Base-by-base conservation (phyloP, 495 filamentous ascomycete species). In the Sphaerosporella brunnea region DNA sequence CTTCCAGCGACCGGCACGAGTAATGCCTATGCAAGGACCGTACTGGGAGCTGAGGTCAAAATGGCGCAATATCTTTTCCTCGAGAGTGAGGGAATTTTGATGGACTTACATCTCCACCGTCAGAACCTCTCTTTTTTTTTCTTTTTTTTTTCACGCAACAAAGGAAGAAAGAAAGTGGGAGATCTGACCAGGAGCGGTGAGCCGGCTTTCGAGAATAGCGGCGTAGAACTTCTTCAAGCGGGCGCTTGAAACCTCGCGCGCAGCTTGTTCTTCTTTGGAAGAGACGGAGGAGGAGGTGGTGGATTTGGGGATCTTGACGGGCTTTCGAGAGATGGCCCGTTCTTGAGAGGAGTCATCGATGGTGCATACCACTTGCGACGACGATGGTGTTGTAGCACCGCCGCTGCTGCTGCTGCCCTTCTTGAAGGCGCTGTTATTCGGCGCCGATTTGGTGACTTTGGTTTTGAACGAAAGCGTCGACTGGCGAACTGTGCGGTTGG, bases 31-130 rank as follows among this genome's bases (percentile, higher is more conserved):
- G 58, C 82, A 92, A 0, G 90, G 92, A 49, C 90, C 90, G 64
- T 82, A 97, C 62, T 93, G 82, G 51, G 68, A 77, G 42, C 75
- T 83, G 34, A 92, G 74, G 61, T 97, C 90, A 64, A 84, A 97
- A 56, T 92, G 79, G 52, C 88, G 66, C 52, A 88, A 67, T 37
- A 93, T 77, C 68, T 84, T 87, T 70, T 95, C 90, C 35, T 80
- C 69, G 8, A 82, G 53, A 3, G 68, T 67, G 43, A 97, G 59
- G 2, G 66, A 79, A 51, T 74, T 59, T 64, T 86, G 81, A 60
- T 96, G 90, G 36, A 87, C 76, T 36, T 8, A n/a, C n/a, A n/a
- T n/a, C n/a, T n/a, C n/a, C n/a, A n/a, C n/a, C n/a, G n/a, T n/a
- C n/a, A n/a, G n/a, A n/a, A n/a, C n/a, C n/a, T n/a, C n/a, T n/a